Percentiles rank a stretch among this genome's conserved stretches.
Evolutionary conservation across 2,329 filamentous ascomycete species (phyloP).

Genomic region (Sarocladiaceae sp.): DNA sequence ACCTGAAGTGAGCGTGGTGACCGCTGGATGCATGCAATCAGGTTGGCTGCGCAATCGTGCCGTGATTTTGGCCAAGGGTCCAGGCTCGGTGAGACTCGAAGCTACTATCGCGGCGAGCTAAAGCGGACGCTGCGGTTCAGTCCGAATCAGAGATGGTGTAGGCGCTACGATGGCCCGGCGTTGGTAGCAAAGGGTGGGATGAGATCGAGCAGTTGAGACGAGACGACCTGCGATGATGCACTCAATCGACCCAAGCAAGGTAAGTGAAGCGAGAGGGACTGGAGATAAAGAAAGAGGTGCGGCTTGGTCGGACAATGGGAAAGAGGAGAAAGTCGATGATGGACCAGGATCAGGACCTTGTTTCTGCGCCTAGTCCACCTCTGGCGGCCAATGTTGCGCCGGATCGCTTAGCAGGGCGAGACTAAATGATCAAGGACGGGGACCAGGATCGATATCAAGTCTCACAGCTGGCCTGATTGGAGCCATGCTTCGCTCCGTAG

Average conservation of each 20-base stretch:
- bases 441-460: no score
- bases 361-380: conserved; percentile 3
- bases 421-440: no score
- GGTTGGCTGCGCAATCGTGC: neutral
- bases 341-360: conserved; percentile 5
- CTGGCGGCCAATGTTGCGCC: no score
- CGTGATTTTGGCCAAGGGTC: neutral
- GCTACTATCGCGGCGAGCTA: conserved; percentile 3
- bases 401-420: conserved; percentile 1
- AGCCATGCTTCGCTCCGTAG: no score
- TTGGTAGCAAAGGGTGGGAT: no score
- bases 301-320: conserved; percentile 1
- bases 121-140: neutral
- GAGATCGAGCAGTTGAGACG: neutral
- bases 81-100: conserved; percentile 6
- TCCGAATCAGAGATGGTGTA: no score
- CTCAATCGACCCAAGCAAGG: neutral
- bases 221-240: no score
- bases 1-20: neutral
- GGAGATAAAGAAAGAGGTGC: neutral
- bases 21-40: neutral
- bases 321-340: conserved; percentile 7
- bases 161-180: no score
- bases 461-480: no score
- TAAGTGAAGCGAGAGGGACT: neutral